Base-by-base conservation (phyloP, 192 early-diverging fungal genomes). In the Obelidium mucronatum region DNA sequence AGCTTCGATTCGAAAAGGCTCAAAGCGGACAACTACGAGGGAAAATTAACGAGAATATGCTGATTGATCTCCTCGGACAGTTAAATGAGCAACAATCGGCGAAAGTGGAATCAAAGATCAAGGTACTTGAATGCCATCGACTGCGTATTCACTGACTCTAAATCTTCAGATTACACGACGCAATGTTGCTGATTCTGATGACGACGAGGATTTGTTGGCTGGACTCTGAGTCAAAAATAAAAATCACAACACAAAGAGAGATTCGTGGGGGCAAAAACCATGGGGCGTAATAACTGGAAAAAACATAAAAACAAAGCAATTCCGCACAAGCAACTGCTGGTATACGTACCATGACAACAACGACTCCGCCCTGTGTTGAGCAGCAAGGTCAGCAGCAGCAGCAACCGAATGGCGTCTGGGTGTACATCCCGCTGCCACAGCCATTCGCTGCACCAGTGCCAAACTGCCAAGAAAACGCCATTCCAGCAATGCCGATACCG, bases 11-110 rank as follows among this genome's bases (percentile, higher is more conserved):
- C n/a, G 33, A 17, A n/a, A 44, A 86, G 84, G 94, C 92, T 2
- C 91, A 91, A 78, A 82, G 87, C 30, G 92, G 93, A 22, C 94
- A 96, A 80, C 82, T 98, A 56, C 85, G 91, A 30, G 86, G 87
- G 33, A 94, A 93, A 78, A 90, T 98, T 31, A 91, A 86, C 33
- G 95, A 98, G 74, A 79, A 86, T 24, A 92, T 94, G 82, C 82
- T 98, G 65, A 94, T 96, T 76, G 93, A 91, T 54, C 78, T 98
- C 63, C 86, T 97, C 40, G 90, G 91, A 67, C 90, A 95, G 74
- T 85, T 98, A 54, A 95, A 90, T 73, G 92, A 92, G 78, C 86
- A 90, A 67, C 82, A 87, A 36, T 56, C 58, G 6, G 39, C 72
- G 26, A 81, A 87, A 52, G 76, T 82, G 28, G 85, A 90, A 71